Conservation (phyloP, 2,329 filamentous ascomycete genomes). For the Stagonosporopsis cucurbitacearum region DNA sequence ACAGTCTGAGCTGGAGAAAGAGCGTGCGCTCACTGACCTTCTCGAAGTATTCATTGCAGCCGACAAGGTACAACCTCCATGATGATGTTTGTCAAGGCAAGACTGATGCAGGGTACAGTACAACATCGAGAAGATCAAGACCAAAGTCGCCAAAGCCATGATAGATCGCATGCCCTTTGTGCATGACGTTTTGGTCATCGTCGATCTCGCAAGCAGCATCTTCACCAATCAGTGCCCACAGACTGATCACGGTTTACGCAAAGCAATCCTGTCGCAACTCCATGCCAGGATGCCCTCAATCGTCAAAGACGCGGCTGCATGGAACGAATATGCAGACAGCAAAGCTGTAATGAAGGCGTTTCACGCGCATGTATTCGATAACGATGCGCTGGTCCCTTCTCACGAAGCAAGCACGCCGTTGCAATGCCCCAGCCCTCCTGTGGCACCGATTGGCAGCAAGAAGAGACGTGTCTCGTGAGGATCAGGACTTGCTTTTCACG, state of each 20-base stretch:
- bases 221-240: conserved; percentile 16
- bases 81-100: background rate
- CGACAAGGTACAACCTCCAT: conserved; percentile 27
- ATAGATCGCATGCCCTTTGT: conserved; percentile 30
- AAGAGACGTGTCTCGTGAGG: background rate
- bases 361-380: conserved; percentile 9
- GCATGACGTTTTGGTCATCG: conserved; percentile 19
- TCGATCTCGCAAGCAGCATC: conserved; percentile 23
- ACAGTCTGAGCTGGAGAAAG: conserved; percentile 21
- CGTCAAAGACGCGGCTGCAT: conserved; percentile 17
- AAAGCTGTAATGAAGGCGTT: conserved; percentile 21
- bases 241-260: conserved; percentile 26
- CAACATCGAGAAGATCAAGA: conserved; percentile 25
- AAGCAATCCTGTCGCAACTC: conserved; percentile 19
- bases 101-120: conserved; percentile 24
- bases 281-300: conserved; percentile 19
- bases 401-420: background rate
- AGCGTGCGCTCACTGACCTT: conserved; percentile 18
- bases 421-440: background rate
- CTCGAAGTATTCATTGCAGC: conserved; percentile 27
- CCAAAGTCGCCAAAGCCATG: conserved; percentile 21
- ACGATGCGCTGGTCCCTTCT: too few species aligned
- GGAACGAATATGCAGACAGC: conserved; percentile 20
- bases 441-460: background rate
- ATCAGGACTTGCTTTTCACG: background rate